Base-by-base conservation (phyloP, 257 asterid species). In the Petunia secreta region DNA sequence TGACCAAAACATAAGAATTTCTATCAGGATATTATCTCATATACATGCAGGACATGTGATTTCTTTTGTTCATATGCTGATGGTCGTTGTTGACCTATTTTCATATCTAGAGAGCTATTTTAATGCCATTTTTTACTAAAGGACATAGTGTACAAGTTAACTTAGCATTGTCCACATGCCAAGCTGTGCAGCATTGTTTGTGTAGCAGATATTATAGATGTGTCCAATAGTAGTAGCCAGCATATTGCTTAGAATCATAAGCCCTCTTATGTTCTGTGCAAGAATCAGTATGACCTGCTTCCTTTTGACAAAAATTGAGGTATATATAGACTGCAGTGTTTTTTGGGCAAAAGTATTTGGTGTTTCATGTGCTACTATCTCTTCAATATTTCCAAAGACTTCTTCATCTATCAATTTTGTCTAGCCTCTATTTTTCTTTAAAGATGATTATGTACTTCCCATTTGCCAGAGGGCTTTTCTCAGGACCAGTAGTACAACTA, bases 341-440 rank as follows among this genome's bases (percentile, higher is more conserved):
- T 34, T 62, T 63, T 68, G 60, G 82, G 34, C 85, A 78, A 14
- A 53, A 59, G 43, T 79, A 71, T 80, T 64, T 59, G 83, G 74
- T 71, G 11, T 60, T 11, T n/a, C 58, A 59, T 73, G 41, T 25
- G 25, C 73, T 43, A 14, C 44, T 6, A 64, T 39, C 83, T 38
- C 46, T 62, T 25, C 4, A 8, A 53, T 48, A 66, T 53, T 66
- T 41, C 75, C 38, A 67, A 9, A 48, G 5, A 7, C 36, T 16
- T 43, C 4, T 68, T 46, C 64, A 39, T 53, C 38, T 3, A 3
- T 67, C 7, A 67, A 67, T 41, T n/a, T 15, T 67, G 75, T n/a
- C 8, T n/a, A n/a, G 54, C 54, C n/a, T 67, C 53, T 14, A 2
- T 66, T 6, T 67, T 41, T 66, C 1, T 6, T 66, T 14, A 67